Base-by-base conservation (phyloP, 148 eudicot genomes). In the Salicornia ramosissima region DNA sequence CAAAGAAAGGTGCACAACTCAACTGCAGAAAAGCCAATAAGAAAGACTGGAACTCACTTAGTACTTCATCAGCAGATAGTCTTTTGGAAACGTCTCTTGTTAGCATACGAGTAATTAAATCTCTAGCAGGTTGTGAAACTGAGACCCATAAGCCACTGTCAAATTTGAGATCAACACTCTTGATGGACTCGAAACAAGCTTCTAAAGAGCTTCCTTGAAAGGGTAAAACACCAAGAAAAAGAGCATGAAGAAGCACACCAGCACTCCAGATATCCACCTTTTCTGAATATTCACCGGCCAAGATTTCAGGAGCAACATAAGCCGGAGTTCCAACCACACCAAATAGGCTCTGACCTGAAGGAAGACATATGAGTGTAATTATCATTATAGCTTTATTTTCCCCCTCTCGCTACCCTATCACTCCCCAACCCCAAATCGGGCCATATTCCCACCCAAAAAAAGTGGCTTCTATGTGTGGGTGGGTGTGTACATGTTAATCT, bases 181-280 rank as follows among this genome's bases (percentile, higher is more conserved):
- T 82, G 74, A 84, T 74, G 74, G 85, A 82, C 77, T 82, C 83
- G 31, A 84, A 84, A 51, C 83, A 74, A 42, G 79, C 78, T 61
- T 77, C 81, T 18, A 75, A 51, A 56, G 88, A 77, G 66, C 70
- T 67, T 60, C 88, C 88, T 56, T 78, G 81, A 80, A 82, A 84
- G 54, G 88, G 88, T 29, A 77, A 78, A 52, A 75, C 56, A 57
- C 88, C 85, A 70, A 76, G 68, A 69, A 81, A 57, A 57, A 81
- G 83, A 18, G 85, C 82, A 64, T 84, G 76, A 55, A 84, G 83
- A 29, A 81, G 80, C 46, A 84, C 85, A 25, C 85, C 88, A 69
- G 85, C 83, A 75, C 85, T 82, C 88, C 88, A 84, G 40, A 84
- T 75, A 75, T 84, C 88, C 67, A 84, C 88, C 67, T 84, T 84